Conservation (phyloP, 805 yeast species). For the Yamadazyma ubonensis region DNA sequence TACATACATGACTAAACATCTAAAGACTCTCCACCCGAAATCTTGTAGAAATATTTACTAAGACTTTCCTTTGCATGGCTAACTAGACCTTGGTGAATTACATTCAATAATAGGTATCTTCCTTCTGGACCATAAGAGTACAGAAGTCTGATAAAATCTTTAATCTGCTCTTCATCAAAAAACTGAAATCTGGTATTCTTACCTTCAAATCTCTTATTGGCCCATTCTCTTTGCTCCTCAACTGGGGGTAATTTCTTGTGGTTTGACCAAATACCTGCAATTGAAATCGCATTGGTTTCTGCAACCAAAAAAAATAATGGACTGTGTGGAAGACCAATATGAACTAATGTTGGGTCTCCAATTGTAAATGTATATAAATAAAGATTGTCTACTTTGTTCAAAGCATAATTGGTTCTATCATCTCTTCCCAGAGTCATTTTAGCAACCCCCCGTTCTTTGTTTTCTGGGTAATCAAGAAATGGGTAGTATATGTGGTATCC, state of each 20-base stretch:
- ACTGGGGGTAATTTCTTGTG: conserved; percentile 34
- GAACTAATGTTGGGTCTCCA: conserved; percentile 41
- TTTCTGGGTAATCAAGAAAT: conserved; percentile 1
- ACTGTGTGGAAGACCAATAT: conserved; percentile 40
- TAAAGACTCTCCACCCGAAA: background rate
- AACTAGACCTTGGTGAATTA: background rate
- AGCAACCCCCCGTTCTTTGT: conserved; percentile 15
- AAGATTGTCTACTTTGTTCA: conserved; percentile 38
- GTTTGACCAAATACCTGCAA: conserved; percentile 53
- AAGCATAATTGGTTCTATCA: conserved; percentile 28
- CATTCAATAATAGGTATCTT: background rate
- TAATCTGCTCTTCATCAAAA: conserved; percentile 3
- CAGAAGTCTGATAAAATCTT: conserved; percentile 1
- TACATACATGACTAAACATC: background rate
- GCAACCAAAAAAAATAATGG: conserved; percentile 49
- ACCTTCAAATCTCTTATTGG: background rate
- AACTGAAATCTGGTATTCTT: background rate
- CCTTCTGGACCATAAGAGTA: background rate
- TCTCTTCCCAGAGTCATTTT: conserved; percentile 16
- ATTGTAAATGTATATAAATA: conserved; percentile 36
- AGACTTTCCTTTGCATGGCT: background rate
- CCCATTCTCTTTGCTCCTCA: conserved; percentile 39
- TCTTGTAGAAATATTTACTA: background rate
- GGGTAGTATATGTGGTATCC: conserved; percentile 37
- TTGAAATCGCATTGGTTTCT: conserved; percentile 51